phyloP scores from a whole-genome alignment of 1,284 basidiomycete genomes.

The Heterobasidion parviporum region DNA sequence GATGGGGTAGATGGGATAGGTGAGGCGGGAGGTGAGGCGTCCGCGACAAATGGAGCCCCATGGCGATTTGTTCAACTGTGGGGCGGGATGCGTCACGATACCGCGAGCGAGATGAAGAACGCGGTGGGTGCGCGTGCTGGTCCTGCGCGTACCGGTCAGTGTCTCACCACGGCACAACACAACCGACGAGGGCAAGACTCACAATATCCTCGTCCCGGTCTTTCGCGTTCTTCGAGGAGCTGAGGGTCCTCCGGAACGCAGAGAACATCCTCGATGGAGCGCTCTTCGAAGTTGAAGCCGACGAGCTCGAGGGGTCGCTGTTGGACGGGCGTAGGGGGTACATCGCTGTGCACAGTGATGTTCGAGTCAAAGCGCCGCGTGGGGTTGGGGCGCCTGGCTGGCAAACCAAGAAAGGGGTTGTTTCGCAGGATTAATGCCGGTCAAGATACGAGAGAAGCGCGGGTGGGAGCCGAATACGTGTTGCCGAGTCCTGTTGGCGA shows the following conservation, averaged over 20 bases:
- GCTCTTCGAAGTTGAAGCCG: neutral
- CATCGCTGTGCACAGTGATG: neutral
- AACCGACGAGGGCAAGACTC: neutral
- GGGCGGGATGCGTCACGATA: slow-evolving; percentile 22
- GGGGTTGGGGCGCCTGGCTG: neutral
- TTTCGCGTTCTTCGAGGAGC: slow-evolving; percentile 3
- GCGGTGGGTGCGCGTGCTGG: neutral
- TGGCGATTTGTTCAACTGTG: slow-evolving; percentile 64
- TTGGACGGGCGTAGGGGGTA: neutral
- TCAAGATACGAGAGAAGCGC: too few relatives aligned
- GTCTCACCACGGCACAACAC: neutral
- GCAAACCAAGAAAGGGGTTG: too few relatives aligned
- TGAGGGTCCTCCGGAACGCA: slow-evolving; percentile 7
- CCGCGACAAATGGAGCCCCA: slow-evolving; percentile 66
- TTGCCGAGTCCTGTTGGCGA: too few relatives aligned
- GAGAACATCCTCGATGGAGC: slow-evolving; percentile 5
- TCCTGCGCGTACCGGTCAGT: neutral
- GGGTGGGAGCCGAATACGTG: too few relatives aligned
- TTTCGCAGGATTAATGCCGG: too few relatives aligned
- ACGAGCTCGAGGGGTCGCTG: neutral
- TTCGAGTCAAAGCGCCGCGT: neutral
- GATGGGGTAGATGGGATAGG: slow-evolving; percentile 5
- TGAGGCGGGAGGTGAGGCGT: slow-evolving; percentile 49
- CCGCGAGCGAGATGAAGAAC: slow-evolving; percentile 1
- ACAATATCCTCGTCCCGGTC: neutral